Conservation (phyloP, 306 rosid species). For the Glycine soja region DNA sequence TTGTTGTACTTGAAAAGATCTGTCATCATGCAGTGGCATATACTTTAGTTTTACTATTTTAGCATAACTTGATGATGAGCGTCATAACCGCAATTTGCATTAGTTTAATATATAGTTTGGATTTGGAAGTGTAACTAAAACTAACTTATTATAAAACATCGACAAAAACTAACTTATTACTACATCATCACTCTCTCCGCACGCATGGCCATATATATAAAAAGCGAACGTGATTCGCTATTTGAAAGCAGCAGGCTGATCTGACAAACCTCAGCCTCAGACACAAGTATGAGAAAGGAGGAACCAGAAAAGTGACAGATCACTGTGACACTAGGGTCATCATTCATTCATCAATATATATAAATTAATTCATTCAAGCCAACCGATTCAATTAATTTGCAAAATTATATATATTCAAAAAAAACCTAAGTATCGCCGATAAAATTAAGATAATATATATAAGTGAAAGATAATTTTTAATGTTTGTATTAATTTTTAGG, state of each 20-base stretch:
- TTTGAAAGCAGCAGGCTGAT: slow-evolving; percentile 32
- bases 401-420: too few relatives aligned
- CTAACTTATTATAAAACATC: too few relatives aligned
- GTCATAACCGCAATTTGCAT: background rate
- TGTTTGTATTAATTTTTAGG: too few relatives aligned
- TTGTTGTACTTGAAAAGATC: background rate
- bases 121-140: background rate
- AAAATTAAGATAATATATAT: too few relatives aligned
- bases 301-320: slow-evolving; percentile 26
- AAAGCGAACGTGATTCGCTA: slow-evolving; percentile 37
- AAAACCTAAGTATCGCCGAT: too few relatives aligned
- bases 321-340: slow-evolving; percentile 34
- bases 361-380: background rate
- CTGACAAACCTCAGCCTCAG: slow-evolving; percentile 29
- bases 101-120: background rate
- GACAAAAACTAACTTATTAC: too few relatives aligned
- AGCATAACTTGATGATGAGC: too few relatives aligned
- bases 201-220: slow-evolving; percentile 22
- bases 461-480: too few relatives aligned
- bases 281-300: slow-evolving; percentile 37
- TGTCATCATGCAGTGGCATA: slow-evolving; percentile 7
- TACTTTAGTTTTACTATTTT: background rate
- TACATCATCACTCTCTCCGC: too few relatives aligned
- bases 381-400: background rate
- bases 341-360: background rate